Evolutionary conservation across 2,329 filamentous ascomycete genomes (phyloP).

Genomic region (Escovopsis sp.): DNA sequence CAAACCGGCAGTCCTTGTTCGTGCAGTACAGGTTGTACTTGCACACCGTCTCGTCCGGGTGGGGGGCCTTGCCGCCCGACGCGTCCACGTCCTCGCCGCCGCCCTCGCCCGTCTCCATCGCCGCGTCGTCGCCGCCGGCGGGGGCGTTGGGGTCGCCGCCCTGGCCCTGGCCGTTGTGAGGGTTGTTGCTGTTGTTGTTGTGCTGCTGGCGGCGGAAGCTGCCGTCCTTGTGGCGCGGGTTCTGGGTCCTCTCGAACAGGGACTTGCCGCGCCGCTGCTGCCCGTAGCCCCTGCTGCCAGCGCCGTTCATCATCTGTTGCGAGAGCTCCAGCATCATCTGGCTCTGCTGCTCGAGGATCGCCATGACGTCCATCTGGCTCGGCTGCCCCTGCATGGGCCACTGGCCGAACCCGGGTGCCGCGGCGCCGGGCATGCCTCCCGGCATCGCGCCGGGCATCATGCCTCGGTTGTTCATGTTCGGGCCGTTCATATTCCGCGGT

Average conservation of each 20-base stretch:
- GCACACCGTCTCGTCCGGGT: constrained; percentile 59
- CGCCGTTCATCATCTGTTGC: constrained; percentile 43
- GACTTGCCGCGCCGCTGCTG: constrained; percentile 37
- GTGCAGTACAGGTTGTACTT: constrained; percentile 82
- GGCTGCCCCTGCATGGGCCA: constrained; percentile 25
- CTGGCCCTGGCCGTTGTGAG: constrained; percentile 6
- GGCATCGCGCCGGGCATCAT: constrained; percentile 8
- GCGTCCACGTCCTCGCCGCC: constrained; percentile 49
- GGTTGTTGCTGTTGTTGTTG: constrained; percentile 20
- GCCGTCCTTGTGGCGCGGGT: constrained; percentile 31
- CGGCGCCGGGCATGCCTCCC: constrained; percentile 1
- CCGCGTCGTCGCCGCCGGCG: constrained; percentile 16
- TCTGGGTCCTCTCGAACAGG: constrained; percentile 62
- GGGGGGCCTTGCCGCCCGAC: constrained; percentile 34
- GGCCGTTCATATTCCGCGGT: constrained; percentile 37
- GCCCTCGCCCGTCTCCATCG: constrained; percentile 24
- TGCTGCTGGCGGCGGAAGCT: constrained; percentile 37
- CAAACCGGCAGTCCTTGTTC: constrained; percentile 81
- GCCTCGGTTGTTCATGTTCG: constrained; percentile 34
- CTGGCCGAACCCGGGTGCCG: constrained; percentile 3
- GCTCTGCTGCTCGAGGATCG: constrained; percentile 77
- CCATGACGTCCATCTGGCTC: constrained; percentile 46
- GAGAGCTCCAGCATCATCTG: constrained; percentile 70
- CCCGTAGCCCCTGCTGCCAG: constrained; percentile 27
- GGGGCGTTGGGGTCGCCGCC: constrained; percentile 18